Percentiles rank a stretch among this genome's conserved stretches.
Conservation (phyloP, 352 stramenopile genomes). For the Thraustochytrium striatum region DNA sequence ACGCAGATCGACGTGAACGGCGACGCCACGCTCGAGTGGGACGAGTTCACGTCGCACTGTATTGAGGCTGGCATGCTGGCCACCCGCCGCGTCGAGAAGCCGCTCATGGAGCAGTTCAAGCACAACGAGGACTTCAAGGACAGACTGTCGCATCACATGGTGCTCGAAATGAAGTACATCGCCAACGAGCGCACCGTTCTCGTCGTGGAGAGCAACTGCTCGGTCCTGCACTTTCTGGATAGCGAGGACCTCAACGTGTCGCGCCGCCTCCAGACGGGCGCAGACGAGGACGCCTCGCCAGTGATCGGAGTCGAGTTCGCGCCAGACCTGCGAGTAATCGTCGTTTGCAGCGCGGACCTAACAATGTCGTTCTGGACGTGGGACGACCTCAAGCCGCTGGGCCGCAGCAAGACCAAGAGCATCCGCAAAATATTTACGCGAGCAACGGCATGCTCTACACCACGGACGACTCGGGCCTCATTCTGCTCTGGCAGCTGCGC, state of each 20-base stretch:
- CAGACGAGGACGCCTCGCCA: slow-evolving; percentile 54
- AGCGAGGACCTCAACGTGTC: slow-evolving; percentile 2
- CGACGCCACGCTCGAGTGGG: slow-evolving; percentile 68
- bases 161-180: slow-evolving; percentile 10
- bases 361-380: slow-evolving; percentile 73
- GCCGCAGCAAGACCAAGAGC: slow-evolving; percentile 31
- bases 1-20: slow-evolving; percentile 68
- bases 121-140: not conserved
- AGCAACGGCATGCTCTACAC: slow-evolving; percentile 24
- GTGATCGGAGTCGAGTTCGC: slow-evolving; percentile 69
- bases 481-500: slow-evolving; percentile 59
- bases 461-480: slow-evolving; percentile 47
- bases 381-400: slow-evolving; percentile 60
- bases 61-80: slow-evolving; percentile 61
- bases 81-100: slow-evolving; percentile 14
- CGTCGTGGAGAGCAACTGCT: slow-evolving; percentile 15
- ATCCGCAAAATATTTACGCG: slow-evolving; percentile 28
- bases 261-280: not conserved
- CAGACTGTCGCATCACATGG: not conserved
- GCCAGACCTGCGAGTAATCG: slow-evolving; percentile 63
- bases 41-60: slow-evolving; percentile 76
- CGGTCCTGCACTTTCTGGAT: not conserved
- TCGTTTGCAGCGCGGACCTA: slow-evolving; percentile 70
- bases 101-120: not conserved
- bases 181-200: slow-evolving; percentile 2